Evolutionary conservation across 2,329 filamentous ascomycete genomes (phyloP).

Genomic region (Talaromyces albobiverticillius): DNA sequence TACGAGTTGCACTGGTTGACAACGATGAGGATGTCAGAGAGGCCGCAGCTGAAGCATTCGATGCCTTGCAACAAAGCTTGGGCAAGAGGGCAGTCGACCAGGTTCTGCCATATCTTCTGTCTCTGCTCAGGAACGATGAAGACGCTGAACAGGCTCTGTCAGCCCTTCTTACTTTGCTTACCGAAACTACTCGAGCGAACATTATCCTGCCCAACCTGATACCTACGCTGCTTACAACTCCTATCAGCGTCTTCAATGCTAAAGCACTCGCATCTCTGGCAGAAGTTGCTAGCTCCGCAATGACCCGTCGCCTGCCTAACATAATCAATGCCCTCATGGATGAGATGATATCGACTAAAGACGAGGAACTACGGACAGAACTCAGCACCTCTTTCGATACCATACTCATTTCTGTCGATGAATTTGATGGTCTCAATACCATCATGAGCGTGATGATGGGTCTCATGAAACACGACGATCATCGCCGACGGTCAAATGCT

Average conservation of each 20-base stretch:
- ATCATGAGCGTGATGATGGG: slow-evolving; percentile 90
- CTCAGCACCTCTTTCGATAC: slow-evolving; percentile 81
- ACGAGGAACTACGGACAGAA: slow-evolving; percentile 71
- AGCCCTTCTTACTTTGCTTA: slow-evolving; percentile 88
- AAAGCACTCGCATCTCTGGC: slow-evolving; percentile 89
- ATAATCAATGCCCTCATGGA: slow-evolving; percentile 95
- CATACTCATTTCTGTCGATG: slow-evolving; percentile 88
- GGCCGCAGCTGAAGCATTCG: slow-evolving; percentile 94
- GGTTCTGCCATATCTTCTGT: slow-evolving; percentile 88
- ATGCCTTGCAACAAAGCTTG: slow-evolving; percentile 86
- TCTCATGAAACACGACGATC: slow-evolving; percentile 89
- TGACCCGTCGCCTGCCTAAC: slow-evolving; percentile 83
- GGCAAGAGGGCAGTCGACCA: slow-evolving; percentile 95
- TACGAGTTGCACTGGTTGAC: slow-evolving; percentile 88
- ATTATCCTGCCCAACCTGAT: slow-evolving; percentile 96
- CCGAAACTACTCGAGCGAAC: slow-evolving; percentile 88
- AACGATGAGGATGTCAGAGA: slow-evolving; percentile 86
- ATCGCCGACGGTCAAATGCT: slow-evolving; percentile 74
- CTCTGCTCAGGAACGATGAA: slow-evolving; percentile 78
- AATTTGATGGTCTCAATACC: slow-evolving; percentile 91
- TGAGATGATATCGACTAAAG: slow-evolving; percentile 71
- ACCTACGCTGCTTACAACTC: slow-evolving; percentile 83
- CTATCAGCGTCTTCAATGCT: slow-evolving; percentile 92
- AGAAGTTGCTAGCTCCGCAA: slow-evolving; percentile 82
- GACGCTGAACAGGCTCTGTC: slow-evolving; percentile 90